Conservation (phyloP, 208 protist genomes). For the Trichomonas vaginalis region DNA sequence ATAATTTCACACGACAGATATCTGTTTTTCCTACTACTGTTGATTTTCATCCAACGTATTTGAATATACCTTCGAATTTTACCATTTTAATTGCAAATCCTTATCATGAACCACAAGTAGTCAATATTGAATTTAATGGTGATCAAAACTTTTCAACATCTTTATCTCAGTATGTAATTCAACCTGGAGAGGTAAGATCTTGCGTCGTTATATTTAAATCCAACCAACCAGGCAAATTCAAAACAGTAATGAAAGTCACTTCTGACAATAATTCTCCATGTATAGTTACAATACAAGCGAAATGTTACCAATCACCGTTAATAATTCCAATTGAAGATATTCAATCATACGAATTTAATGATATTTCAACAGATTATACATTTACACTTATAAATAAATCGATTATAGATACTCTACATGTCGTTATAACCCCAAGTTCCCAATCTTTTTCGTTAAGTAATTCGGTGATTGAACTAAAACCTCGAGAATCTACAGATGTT, state of each 20-base stretch:
- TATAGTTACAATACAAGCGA: background rate
- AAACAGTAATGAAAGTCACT: background rate
- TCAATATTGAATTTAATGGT: background rate
- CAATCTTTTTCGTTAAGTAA: background rate
- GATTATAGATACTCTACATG: background rate
- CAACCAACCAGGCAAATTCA: background rate
- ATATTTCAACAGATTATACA: background rate
- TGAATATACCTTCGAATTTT: background rate
- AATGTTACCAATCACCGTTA: background rate
- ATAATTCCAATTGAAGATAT: background rate
- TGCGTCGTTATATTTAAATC: background rate
- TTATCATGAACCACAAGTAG: background rate
- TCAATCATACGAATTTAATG: background rate
- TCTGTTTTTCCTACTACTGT: background rate
- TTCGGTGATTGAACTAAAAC: background rate
- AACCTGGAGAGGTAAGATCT: background rate
- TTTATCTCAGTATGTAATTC: background rate
- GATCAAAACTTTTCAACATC: background rate
- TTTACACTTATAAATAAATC: background rate
- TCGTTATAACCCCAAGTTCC: background rate
- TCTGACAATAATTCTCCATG: background rate
- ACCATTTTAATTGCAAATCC: background rate
- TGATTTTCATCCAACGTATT: background rate
- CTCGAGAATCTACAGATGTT: background rate
- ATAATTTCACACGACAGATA: background rate